These are phyloP conservation scores for Acephala macrosclerotiorum DNA, from an alignment of 2,329 filamentous ascomycete species.

Conservation along the genomic window DNA sequence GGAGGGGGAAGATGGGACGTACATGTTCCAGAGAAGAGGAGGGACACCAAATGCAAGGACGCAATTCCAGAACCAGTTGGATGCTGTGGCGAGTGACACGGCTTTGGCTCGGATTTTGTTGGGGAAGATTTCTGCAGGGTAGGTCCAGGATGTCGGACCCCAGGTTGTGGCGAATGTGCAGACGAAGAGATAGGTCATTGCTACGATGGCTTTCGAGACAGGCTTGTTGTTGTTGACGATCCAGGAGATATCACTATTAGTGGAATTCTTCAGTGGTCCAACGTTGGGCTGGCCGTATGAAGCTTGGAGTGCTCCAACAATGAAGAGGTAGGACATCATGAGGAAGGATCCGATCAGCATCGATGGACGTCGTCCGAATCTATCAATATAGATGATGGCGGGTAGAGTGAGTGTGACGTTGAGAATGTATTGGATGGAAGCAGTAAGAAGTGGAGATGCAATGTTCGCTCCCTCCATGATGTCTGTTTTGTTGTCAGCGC, in stretches of 20 bases:
- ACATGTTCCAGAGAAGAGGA: conserved; percentile 58
- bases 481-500: conserved; percentile 47
- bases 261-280: conserved; percentile 46
- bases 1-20: neutral
- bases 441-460: conserved; percentile 67
- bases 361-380: conserved; percentile 74
- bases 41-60: conserved; percentile 61
- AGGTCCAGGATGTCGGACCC: conserved; percentile 57
- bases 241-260: conserved; percentile 62
- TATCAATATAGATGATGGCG: conserved; percentile 77
- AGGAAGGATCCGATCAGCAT: conserved; percentile 69
- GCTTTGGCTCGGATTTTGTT: conserved; percentile 75
- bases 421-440: conserved; percentile 78
- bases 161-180: conserved; percentile 71
- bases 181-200: conserved; percentile 77
- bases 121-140: conserved; percentile 73
- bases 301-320: conserved; percentile 68
- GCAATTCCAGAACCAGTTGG: conserved; percentile 82
- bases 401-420: conserved; percentile 82
- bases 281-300: conserved; percentile 61
- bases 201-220: conserved; percentile 69
- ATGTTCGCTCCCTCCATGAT: conserved; percentile 71
- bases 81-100: conserved; percentile 76
- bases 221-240: conserved; percentile 58
- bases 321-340: conserved; percentile 69